Conservation (phyloP, 306 rosid species). For the Rosa lucieae region DNA sequence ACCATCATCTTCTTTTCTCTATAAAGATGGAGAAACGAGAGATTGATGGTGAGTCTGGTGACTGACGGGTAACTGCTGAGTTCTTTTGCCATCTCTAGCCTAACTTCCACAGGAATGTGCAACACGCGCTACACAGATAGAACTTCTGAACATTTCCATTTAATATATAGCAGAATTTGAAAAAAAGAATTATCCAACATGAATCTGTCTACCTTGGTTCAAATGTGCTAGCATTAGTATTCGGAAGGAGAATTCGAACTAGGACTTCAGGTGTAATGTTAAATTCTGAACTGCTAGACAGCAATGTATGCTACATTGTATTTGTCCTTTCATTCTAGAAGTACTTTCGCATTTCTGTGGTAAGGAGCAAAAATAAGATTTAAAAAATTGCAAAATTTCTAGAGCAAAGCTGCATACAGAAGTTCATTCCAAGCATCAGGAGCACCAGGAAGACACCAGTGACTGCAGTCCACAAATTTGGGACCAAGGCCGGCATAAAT, state of each 20-base stretch:
- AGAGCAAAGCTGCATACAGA: slow-evolving; percentile 49
- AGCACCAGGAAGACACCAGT: slow-evolving; percentile 74
- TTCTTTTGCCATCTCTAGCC: not conserved
- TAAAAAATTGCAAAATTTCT: not conserved
- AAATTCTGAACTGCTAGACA: not conserved
- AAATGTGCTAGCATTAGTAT: not conserved
- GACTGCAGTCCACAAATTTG: slow-evolving; percentile 55
- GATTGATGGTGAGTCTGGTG: not conserved
- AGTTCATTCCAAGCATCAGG: slow-evolving; percentile 83
- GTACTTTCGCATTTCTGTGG: not conserved
- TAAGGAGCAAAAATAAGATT: not conserved
- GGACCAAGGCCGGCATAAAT: slow-evolving; percentile 41
- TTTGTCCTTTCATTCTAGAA: not conserved
- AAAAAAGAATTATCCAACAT: not conserved
- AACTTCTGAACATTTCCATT: not conserved
- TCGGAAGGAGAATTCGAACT: not conserved
- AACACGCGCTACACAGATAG: not conserved
- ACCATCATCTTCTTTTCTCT: not conserved
- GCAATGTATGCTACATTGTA: not conserved
- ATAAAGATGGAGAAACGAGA: not conserved
- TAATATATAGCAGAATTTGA: not conserved
- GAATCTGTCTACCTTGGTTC: not conserved
- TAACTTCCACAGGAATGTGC: not conserved
- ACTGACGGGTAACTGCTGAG: not conserved
- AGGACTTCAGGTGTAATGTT: not conserved